Evolutionary conservation across 2,329 filamentous ascomycete genomes (phyloP).

Genomic region (Xylariaceae sp.): DNA sequence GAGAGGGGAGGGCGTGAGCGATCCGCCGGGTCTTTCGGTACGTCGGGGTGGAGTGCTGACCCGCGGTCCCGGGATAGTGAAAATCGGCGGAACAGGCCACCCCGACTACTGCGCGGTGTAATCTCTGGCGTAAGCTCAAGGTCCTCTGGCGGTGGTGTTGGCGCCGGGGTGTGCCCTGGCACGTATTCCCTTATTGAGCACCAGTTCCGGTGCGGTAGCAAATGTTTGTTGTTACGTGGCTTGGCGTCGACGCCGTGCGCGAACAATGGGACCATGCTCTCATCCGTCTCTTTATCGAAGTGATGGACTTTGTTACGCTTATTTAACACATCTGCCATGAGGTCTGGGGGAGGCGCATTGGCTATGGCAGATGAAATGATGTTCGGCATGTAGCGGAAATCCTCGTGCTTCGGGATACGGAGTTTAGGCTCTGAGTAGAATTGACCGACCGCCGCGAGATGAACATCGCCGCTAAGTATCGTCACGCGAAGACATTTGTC

Average conservation of each 20-base stretch:
- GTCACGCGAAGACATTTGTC: conserved; percentile 90
- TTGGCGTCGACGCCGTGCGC: conserved; percentile 84
- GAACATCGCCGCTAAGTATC: conserved; percentile 89
- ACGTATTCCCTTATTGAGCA: conserved; percentile 84
- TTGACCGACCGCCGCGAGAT: conserved; percentile 85
- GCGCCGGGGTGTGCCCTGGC: conserved; percentile 70
- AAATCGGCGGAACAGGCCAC: conserved; percentile 43
- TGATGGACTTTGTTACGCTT: conserved; percentile 81
- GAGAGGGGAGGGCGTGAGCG: conserved; percentile 48
- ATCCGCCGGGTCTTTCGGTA: conserved; percentile 37
- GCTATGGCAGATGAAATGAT: conserved; percentile 91
- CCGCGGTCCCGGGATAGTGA: conserved; percentile 41
- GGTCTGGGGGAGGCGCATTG: conserved; percentile 81
- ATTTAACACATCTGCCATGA: conserved; percentile 88
- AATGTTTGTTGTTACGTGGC: conserved; percentile 81
- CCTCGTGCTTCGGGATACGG: conserved; percentile 74
- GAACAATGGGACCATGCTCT: conserved; percentile 95
- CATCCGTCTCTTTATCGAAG: conserved; percentile 74
- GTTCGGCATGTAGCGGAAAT: conserved; percentile 96
- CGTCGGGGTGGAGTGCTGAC: conserved; percentile 37
- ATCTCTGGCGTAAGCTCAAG: conserved; percentile 39
- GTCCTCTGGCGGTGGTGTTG: conserved; percentile 56
- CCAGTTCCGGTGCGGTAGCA: conserved; percentile 91
- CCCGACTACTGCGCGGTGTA: conserved; percentile 35
- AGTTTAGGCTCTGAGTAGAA: conserved; percentile 91